Conservation (phyloP, 2,329 filamentous ascomycete genomes). For the Stagonosporopsis tanaceti region DNA sequence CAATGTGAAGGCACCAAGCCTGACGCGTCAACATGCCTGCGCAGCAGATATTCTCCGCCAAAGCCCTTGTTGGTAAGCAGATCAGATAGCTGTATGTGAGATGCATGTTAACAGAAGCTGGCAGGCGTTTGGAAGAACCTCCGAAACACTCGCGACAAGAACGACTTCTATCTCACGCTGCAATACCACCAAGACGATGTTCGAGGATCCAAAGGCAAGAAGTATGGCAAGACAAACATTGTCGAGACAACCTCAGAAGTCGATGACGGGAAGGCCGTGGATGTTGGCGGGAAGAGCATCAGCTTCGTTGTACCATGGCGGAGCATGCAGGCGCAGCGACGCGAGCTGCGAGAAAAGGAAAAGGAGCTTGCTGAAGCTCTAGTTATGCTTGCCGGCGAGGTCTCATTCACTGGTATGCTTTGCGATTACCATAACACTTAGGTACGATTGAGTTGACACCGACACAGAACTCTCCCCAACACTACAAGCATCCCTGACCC, state of each 20-base stretch:
- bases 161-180: constrained; percentile 44
- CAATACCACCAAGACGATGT: constrained; percentile 44
- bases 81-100: not conserved
- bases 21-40: constrained; percentile 28
- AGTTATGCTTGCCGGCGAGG: constrained; percentile 44
- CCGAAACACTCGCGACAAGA: constrained; percentile 39
- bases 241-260: constrained; percentile 32
- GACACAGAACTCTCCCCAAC: constrained; percentile 38
- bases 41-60: constrained; percentile 45
- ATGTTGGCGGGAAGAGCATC: constrained; percentile 40
- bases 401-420: constrained; percentile 41
- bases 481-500: constrained; percentile 42
- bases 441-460: not conserved
- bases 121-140: constrained; percentile 45
- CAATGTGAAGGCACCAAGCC: constrained; percentile 8
- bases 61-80: constrained; percentile 37
- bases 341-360: constrained; percentile 43
- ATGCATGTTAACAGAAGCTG: not conserved
- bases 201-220: constrained; percentile 26
- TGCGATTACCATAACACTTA: not conserved
- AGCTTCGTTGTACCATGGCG: constrained; percentile 48
- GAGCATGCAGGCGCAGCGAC: constrained; percentile 46
- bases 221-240: constrained; percentile 25
- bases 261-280: constrained; percentile 29
- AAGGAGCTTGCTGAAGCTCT: constrained; percentile 47